These are phyloP conservation scores for Pichia cactophila DNA, from an alignment of 1,139 yeast genomes.

Conservation along the genomic window DNA sequence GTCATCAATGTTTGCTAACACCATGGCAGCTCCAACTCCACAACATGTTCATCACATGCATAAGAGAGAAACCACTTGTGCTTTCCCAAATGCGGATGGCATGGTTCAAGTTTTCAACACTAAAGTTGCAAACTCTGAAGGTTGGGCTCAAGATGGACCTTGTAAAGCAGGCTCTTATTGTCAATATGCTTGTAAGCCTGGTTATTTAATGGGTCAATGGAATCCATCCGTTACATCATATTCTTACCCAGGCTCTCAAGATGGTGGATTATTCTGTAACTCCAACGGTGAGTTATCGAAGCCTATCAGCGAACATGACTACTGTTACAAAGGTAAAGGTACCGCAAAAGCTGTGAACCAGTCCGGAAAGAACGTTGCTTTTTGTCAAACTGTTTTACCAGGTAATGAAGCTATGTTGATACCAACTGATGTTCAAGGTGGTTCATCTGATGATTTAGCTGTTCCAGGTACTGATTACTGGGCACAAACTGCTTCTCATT, in stretches of 20 bases:
- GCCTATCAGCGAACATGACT: slow-evolving; percentile 50
- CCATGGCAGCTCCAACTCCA: slow-evolving; percentile 15
- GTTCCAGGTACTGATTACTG: slow-evolving; percentile 70
- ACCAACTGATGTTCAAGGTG: slow-evolving; percentile 58
- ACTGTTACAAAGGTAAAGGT: slow-evolving; percentile 73
- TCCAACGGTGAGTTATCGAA: slow-evolving; percentile 58
- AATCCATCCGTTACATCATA: slow-evolving; percentile 53
- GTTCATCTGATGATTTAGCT: slow-evolving; percentile 48
- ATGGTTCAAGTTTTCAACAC: slow-evolving; percentile 53
- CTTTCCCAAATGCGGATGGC: slow-evolving; percentile 59
- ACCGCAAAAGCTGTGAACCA: slow-evolving; percentile 55
- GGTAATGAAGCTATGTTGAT: slow-evolving; percentile 93
- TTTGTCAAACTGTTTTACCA: slow-evolving; percentile 89
- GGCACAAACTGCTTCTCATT: slow-evolving; percentile 72
- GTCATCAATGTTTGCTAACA: slow-evolving; percentile 9
- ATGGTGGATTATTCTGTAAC: slow-evolving; percentile 79
- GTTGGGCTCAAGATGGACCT: slow-evolving; percentile 81
- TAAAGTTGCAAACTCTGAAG: slow-evolving; percentile 50
- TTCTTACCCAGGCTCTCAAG: slow-evolving; percentile 60
- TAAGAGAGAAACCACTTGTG: slow-evolving; percentile 38
- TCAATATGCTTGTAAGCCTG: slow-evolving; percentile 85
- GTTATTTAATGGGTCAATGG: slow-evolving; percentile 76
- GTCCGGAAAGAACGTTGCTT: slow-evolving; percentile 53
- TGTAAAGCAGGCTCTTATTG: slow-evolving; percentile 74
- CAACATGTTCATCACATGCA: slow-evolving; percentile 24